Evolutionary conservation across 495 filamentous ascomycete species (phyloP).

Genomic region (Talaromyces thailandensis): DNA sequence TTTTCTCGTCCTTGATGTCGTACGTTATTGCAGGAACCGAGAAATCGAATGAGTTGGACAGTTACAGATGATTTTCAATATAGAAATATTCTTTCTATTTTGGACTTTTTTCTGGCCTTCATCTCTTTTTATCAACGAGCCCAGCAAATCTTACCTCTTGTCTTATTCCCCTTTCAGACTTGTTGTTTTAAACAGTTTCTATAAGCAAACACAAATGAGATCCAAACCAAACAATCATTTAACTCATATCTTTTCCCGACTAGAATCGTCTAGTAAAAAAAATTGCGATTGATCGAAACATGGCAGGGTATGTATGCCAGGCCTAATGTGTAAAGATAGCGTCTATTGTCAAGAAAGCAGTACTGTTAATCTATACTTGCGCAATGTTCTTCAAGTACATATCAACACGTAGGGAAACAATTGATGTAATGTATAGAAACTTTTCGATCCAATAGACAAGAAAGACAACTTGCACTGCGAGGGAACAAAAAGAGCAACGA

Average conservation of each 20-base stretch:
- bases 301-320: no score
- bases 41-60: neutral
- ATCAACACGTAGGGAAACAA: neutral
- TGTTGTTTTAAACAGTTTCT: neutral
- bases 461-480: neutral
- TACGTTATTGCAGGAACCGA: neutral
- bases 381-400: neutral
- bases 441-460: neutral
- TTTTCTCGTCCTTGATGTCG: neutral
- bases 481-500: neutral
- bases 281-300: no score
- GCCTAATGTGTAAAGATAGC: neutral
- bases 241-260: no score
- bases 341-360: neutral
- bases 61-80: neutral
- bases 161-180: neutral
- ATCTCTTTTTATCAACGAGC: neutral
- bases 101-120: neutral
- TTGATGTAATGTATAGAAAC: neutral
- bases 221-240: conserved; percentile 3
- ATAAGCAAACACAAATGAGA: conserved; percentile 1
- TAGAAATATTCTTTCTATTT: neutral
- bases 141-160: neutral
- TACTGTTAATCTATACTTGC: neutral
- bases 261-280: no score